Conservation (phyloP, 2,329 filamentous ascomycete genomes). For the Alternaria alternata region DNA sequence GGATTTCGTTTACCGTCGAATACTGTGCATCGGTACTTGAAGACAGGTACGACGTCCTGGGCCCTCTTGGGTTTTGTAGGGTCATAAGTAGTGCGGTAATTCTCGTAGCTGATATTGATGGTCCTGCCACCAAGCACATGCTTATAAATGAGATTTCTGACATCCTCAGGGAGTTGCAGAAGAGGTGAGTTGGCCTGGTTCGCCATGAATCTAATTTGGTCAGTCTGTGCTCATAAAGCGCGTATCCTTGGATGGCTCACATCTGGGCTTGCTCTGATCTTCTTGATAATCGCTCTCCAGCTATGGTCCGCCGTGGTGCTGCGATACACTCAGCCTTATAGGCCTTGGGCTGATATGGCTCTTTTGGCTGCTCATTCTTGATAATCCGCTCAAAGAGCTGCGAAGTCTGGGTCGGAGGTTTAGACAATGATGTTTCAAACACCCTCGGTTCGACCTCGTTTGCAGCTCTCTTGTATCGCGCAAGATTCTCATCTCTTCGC, state of each 20-base stretch:
- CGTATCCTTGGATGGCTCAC: conserved; percentile 17
- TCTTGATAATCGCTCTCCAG: conserved; percentile 13
- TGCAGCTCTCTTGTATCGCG: not conserved
- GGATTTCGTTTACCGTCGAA: conserved; percentile 22
- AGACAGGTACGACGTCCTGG: conserved; percentile 18
- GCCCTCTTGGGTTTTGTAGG: not conserved
- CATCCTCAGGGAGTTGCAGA: conserved; percentile 32
- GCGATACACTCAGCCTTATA: conserved; percentile 21
- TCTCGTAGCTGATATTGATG: conserved; percentile 36
- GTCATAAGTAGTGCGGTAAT: conserved; percentile 19
- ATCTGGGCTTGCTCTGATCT: conserved; percentile 21
- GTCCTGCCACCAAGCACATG: conserved; percentile 35
- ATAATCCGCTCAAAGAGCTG: conserved; percentile 15
- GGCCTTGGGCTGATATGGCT: conserved; percentile 20
- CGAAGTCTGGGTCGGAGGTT: conserved; percentile 15
- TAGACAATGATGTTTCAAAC: not conserved
- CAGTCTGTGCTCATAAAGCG: not conserved
- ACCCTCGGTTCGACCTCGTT: not conserved
- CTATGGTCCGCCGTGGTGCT: conserved; percentile 19
- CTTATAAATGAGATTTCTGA: conserved; percentile 34
- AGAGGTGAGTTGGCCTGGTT: conserved; percentile 39
- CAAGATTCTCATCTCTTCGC: not conserved
- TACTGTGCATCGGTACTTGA: conserved; percentile 35
- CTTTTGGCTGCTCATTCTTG: conserved; percentile 16
- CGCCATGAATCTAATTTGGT: conserved; percentile 27